A percentile compares a stretch with the other conserved stretches of the same genome.
phyloP scores from a whole-genome alignment of 768 basidiomycete genomes.

The Mycena haematopus region DNA sequence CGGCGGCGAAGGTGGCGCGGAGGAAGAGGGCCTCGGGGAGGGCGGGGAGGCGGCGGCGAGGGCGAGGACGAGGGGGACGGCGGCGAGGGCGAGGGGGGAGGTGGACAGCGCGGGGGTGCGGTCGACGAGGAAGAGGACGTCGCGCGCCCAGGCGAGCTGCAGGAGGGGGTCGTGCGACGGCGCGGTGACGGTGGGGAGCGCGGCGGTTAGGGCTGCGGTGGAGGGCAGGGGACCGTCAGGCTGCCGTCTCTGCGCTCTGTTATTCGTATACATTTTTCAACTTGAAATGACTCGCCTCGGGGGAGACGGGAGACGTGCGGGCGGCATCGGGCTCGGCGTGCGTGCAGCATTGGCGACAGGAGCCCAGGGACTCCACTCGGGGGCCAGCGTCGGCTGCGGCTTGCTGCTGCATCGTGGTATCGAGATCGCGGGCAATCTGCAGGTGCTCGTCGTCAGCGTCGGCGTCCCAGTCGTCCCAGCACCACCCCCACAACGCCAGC shows the following conservation, averaged over 20 bases:
- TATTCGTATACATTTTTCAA: no score
- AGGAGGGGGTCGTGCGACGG: slow-evolving; percentile 62
- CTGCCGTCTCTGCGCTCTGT: slow-evolving; percentile 52
- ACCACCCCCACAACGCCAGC: slow-evolving; percentile 32
- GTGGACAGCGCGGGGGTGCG: slow-evolving; percentile 45
- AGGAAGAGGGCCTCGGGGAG: slow-evolving; percentile 78
- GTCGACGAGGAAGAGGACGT: slow-evolving; percentile 83
- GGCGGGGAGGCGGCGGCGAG: slow-evolving; percentile 29
- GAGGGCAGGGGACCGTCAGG: slow-evolving; percentile 72
- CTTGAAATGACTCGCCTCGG: no score
- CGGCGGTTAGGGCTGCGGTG: slow-evolving; percentile 61
- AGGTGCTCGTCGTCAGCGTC: slow-evolving; percentile 11
- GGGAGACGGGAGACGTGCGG: slow-evolving; percentile 28
- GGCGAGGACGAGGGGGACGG: slow-evolving; percentile 65
- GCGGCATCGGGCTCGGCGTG: slow-evolving; percentile 35
- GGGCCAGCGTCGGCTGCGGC: no score
- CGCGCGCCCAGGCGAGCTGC: slow-evolving; percentile 80
- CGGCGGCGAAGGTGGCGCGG: slow-evolving; percentile 74
- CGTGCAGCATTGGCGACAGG: slow-evolving; percentile 22
- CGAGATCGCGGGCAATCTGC: slow-evolving; percentile 71
- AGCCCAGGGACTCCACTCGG: slow-evolving; percentile 33
- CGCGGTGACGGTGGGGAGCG: slow-evolving; percentile 56
- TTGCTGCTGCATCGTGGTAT: slow-evolving; percentile 41
- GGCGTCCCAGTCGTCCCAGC: slow-evolving; percentile 27
- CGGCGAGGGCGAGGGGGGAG: slow-evolving; percentile 60